phyloP scores from a whole-genome alignment of 2,329 filamentous ascomycete species.

The Claviceps cyperi region DNA sequence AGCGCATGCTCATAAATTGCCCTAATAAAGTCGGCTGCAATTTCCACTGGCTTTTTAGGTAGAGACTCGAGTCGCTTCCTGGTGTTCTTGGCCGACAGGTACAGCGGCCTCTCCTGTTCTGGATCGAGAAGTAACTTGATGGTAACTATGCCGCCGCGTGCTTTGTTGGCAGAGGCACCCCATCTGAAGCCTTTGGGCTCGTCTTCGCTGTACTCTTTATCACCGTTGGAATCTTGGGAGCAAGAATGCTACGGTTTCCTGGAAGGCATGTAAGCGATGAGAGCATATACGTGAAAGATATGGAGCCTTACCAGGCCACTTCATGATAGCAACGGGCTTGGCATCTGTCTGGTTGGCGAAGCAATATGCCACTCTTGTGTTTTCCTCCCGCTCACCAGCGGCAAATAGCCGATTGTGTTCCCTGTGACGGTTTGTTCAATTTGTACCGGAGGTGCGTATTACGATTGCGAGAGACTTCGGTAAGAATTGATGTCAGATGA shows the following conservation, averaged over 20 bases:
- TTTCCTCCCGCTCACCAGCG: slow-evolving; percentile 8
- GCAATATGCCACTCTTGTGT: too few relatives aligned
- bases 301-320: slow-evolving; percentile 10
- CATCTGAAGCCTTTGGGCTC: slow-evolving; percentile 26
- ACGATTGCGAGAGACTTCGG: not conserved
- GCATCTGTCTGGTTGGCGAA: too few relatives aligned
- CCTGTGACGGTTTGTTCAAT: not conserved
- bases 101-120: slow-evolving; percentile 4
- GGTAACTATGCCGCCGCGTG: slow-evolving; percentile 5
- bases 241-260: slow-evolving; percentile 23
- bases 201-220: slow-evolving; percentile 13
- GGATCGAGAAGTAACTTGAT: slow-evolving; percentile 11
- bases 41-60: slow-evolving; percentile 7
- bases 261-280: slow-evolving; percentile 27
- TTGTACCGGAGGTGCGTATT: not conserved
- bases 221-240: slow-evolving; percentile 19
- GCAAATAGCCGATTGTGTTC: not conserved
- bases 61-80: slow-evolving; percentile 3
- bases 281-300: slow-evolving; percentile 16
- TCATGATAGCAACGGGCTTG: not conserved
- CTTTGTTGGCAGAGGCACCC: slow-evolving; percentile 2
- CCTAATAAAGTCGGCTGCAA: slow-evolving; percentile 8
- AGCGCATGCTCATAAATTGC: slow-evolving; percentile 17
- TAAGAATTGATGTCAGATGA: not conserved
- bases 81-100: slow-evolving; percentile 3